Percentiles rank a stretch among this genome's conserved stretches.
These are phyloP conservation scores for Dillenia suffruticosa DNA, from an alignment of 164 flowering plant species.

Conservation along the genomic window DNA sequence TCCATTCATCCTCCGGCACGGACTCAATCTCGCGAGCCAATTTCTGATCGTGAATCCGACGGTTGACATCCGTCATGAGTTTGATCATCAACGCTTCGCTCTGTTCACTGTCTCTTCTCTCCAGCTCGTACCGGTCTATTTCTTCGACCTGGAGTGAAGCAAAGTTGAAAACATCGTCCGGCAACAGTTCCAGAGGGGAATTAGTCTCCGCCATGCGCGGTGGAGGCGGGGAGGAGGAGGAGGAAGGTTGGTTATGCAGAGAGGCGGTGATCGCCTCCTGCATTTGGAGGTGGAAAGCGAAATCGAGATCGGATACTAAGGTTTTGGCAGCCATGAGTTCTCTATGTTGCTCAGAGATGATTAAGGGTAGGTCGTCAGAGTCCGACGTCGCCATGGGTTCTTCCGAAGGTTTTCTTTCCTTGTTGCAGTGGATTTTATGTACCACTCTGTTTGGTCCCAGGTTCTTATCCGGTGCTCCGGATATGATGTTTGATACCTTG, in stretches of 20 bases:
- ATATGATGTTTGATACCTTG: too few relatives aligned
- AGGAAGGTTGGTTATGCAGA: slow-evolving; percentile 25
- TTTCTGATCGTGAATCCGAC: slow-evolving; percentile 45
- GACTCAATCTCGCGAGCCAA: slow-evolving; percentile 37
- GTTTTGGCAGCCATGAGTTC: slow-evolving; percentile 30
- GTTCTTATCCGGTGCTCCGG: too few relatives aligned
- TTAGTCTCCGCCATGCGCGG: neutral
- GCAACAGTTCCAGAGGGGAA: slow-evolving; percentile 5
- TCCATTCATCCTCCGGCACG: slow-evolving; percentile 52
- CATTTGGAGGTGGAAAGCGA: slow-evolving; percentile 58
- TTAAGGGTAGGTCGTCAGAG: too few relatives aligned
- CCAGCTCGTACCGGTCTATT: slow-evolving; percentile 26
- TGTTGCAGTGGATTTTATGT: too few relatives aligned
- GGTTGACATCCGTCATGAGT: slow-evolving; percentile 32
- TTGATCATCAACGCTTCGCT: slow-evolving; percentile 26
- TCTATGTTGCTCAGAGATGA: slow-evolving; percentile 23
- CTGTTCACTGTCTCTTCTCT: slow-evolving; percentile 25
- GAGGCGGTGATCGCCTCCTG: slow-evolving; percentile 60
- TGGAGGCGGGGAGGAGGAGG: slow-evolving; percentile 21
- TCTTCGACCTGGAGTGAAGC: slow-evolving; percentile 30
- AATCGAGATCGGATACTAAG: slow-evolving; percentile 45
- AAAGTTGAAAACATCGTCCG: slow-evolving; percentile 9
- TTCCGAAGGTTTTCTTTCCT: too few relatives aligned
- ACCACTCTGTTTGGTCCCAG: too few relatives aligned
- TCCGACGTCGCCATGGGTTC: too few relatives aligned